Conservation (phyloP, 805 yeast species). For the Candida manassasensis region DNA sequence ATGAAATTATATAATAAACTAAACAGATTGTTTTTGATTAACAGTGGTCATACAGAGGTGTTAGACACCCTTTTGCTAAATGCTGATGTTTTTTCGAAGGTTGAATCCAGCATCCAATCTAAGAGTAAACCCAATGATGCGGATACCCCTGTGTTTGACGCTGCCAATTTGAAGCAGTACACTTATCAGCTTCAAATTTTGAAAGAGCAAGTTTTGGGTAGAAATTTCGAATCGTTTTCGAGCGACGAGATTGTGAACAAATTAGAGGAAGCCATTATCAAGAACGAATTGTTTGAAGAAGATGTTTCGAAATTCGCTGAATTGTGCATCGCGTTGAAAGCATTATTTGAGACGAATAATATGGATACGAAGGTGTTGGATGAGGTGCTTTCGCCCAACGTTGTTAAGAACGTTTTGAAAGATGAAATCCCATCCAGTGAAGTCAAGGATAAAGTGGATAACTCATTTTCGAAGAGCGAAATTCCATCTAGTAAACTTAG, state of each 20-base stretch:
- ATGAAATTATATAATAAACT: constrained; percentile 27
- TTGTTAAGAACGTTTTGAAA: too few relatives aligned
- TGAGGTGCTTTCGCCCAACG: constrained; percentile 9
- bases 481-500: too few relatives aligned
- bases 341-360: constrained; percentile 49
- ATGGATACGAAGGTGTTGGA: constrained; percentile 58
- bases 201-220: constrained; percentile 7
- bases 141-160: not conserved
- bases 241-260: constrained; percentile 9
- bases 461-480: too few relatives aligned
- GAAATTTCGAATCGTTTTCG: constrained; percentile 6
- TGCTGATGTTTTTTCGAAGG: constrained; percentile 14
- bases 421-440: too few relatives aligned
- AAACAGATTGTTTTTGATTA: constrained; percentile 45
- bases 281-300: constrained; percentile 4
- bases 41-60: constrained; percentile 56
- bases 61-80: constrained; percentile 36
- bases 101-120: constrained; percentile 4
- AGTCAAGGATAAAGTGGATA: too few relatives aligned
- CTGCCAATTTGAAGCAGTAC: constrained; percentile 13
- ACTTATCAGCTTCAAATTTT: constrained; percentile 12
- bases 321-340: constrained; percentile 44
- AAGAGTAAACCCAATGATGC: not conserved
- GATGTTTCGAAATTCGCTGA: constrained; percentile 5
- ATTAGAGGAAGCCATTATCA: constrained; percentile 10